These are phyloP conservation scores for Melastoma malabathricum DNA, from an alignment of 345 rosid species.

Conservation along the genomic window DNA sequence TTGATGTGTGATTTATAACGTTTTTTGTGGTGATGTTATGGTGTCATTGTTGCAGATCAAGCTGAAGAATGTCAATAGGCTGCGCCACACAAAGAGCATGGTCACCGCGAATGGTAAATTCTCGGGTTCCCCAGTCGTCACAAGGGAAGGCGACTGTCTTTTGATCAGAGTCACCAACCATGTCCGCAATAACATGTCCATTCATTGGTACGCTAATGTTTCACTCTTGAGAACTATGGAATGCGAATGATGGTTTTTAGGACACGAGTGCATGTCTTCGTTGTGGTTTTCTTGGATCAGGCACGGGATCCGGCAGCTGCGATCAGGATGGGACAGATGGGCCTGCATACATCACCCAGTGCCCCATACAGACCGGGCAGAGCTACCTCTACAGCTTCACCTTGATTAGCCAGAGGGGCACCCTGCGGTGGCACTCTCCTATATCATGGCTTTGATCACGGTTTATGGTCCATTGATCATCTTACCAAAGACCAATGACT, in stretches of 20 bases:
- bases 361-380: conserved; percentile 50
- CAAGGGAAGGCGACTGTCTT: conserved; percentile 46
- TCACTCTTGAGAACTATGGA: no score
- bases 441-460: conserved; percentile 67
- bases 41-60: conserved; percentile 15
- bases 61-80: conserved; percentile 30
- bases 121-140: conserved; percentile 42
- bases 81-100: conserved; percentile 44
- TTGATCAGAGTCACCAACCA: conserved; percentile 40
- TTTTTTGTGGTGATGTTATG: no score
- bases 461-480: conserved; percentile 59
- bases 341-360: conserved; percentile 45
- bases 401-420: conserved; percentile 43
- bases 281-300: conserved; percentile 12
- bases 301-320: conserved; percentile 54
- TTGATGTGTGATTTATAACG: no score
- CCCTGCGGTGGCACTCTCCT: conserved; percentile 43
- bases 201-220: conserved; percentile 32
- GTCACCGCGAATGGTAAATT: conserved; percentile 44
- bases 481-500: conserved; percentile 45
- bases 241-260: no score
- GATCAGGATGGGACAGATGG: conserved; percentile 59
- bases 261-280: no score
- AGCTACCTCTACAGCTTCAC: conserved; percentile 47
- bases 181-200: conserved; percentile 33